Conservation (phyloP, 495 filamentous ascomycete species). For the Ascobolus immersus region DNA sequence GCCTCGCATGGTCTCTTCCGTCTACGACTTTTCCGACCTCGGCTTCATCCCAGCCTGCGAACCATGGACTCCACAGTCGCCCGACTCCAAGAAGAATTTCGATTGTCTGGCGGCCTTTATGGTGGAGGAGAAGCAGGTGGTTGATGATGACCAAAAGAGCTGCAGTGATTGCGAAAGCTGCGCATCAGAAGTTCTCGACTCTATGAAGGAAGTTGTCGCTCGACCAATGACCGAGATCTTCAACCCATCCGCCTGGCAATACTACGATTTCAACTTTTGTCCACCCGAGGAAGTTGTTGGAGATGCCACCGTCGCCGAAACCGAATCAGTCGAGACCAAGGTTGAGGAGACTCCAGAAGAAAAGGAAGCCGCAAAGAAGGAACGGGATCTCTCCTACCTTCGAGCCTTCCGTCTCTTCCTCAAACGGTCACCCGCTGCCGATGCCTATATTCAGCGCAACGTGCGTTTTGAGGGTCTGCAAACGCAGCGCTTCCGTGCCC, state of each 20-base stretch:
- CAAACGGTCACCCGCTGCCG: slow-evolving; percentile 30
- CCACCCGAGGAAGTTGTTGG: slow-evolving; percentile 1
- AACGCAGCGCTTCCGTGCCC: slow-evolving; percentile 36
- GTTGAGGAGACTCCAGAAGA: slow-evolving; percentile 6
- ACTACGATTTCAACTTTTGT: background rate
- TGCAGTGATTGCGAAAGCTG: background rate
- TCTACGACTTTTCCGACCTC: background rate
- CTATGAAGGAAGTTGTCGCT: background rate
- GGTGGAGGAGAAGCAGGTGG: too few relatives aligned
- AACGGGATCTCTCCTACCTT: slow-evolving; percentile 57
- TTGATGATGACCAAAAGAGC: background rate
- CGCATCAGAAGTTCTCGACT: background rate
- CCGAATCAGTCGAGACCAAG: slow-evolving; percentile 2
- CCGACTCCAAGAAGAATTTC: too few relatives aligned
- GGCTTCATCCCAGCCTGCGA: background rate
- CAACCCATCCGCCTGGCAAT: background rate
- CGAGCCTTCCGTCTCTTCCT: slow-evolving; percentile 56
- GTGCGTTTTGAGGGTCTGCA: slow-evolving; percentile 76
- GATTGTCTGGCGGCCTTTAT: too few relatives aligned
- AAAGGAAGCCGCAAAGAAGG: slow-evolving; percentile 15
- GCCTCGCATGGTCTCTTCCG: background rate
- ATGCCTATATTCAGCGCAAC: slow-evolving; percentile 60
- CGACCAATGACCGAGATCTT: background rate
- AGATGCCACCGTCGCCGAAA: slow-evolving; percentile 2
- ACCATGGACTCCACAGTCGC: too few relatives aligned